Evolutionary conservation across 331 rosid species (phyloP), one percentile per base, ranked within the genome.

Genomic region (Quercus tomentella): DNA sequence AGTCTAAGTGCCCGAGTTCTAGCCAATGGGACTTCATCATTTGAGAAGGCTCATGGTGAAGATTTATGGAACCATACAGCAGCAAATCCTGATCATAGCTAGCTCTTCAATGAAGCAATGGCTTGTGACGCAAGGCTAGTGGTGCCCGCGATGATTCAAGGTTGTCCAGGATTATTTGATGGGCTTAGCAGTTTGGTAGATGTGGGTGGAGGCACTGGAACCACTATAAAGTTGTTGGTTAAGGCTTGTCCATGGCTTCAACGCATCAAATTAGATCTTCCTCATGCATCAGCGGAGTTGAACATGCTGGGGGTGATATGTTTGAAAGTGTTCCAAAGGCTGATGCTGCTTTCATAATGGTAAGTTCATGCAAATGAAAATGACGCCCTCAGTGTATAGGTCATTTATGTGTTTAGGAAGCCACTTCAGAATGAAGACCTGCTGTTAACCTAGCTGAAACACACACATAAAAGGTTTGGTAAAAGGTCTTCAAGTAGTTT

Each of bases 191-290:
- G 81, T 0, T 22, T 94, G 57, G 97, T 89, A 20, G 97, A 94
- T 78, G 94, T 92, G 4, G 98, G 97, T 7, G 98, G 98, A 0
- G 98, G 97, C 9, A 88, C 87, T 10, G 98, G 94, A 6, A 88
- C 89, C 1, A 25, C 86, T 56, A 71, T 86, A 83, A 1, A 76
- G 6, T 8, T 79, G 58, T 8, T 90, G 14, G 81, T 68, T 3
- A 56, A 78, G 77, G 87, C 86, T 26, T 26, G 28, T 26, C 90
- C 91, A 51, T 70, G 81, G 83, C 84, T 94, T 33, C 67, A 7
- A 55, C 82, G 81, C 63, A 84, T 94, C 74, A 92, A 91, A 60
- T 92, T 91, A 49, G 98, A 94, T 81, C 90, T 88, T 74, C 91
- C 90, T 3, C 94, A 92, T 56, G 97, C 91, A 54, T 1, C 20